Evolutionary conservation across 176 grass and related monocot genomes (phyloP).

Genomic region (Triticum dicoccoides): DNA sequence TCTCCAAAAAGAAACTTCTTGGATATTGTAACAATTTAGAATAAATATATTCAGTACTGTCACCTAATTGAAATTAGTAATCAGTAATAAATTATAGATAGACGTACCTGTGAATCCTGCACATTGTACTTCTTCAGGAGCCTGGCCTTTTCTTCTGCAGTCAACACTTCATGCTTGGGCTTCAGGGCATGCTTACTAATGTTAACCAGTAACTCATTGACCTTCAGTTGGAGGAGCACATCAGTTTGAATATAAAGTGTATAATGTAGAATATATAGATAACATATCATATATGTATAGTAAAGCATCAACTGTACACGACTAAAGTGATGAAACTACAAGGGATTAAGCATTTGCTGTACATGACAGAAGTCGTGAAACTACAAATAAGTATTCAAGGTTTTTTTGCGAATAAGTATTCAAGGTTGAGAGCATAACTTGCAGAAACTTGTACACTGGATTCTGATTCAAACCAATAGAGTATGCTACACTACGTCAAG

Average conservation of each 20-base stretch:
- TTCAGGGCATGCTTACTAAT: slow-evolving; percentile 81
- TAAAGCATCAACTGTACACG: slow-evolving; percentile 1
- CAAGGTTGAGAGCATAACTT: neutral
- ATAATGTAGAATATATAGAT: neutral
- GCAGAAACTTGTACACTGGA: neutral
- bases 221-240: slow-evolving; percentile 44
- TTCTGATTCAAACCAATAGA: slow-evolving; percentile 3
- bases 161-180: slow-evolving; percentile 71
- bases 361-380: no score
- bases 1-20: neutral
- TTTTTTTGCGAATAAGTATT: neutral
- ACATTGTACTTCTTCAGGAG: slow-evolving; percentile 60
- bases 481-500: neutral
- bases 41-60: neutral
- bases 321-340: neutral
- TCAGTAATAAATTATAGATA: slow-evolving; percentile 13
- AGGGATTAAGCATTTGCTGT: no score
- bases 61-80: neutral
- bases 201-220: slow-evolving; percentile 87
- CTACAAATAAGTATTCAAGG: neutral
- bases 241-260: slow-evolving; percentile 6
- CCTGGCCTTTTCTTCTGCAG: slow-evolving; percentile 61
- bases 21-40: neutral
- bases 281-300: neutral
- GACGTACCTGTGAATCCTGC: slow-evolving; percentile 69